Base-by-base conservation (phyloP, 73 alveolate species). In the Urostyla sp. region DNA sequence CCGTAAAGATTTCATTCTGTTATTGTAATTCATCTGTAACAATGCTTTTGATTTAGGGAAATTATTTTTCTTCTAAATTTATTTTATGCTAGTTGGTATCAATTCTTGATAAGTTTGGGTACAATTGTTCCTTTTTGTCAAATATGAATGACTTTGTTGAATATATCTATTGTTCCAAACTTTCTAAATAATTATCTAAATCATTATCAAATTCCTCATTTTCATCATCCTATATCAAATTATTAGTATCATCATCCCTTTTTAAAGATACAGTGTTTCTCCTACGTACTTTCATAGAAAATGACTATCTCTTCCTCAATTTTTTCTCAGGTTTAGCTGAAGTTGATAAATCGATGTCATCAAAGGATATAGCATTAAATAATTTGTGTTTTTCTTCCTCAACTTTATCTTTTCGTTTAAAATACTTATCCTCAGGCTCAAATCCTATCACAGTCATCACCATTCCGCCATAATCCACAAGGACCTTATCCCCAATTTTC, bases 381-480 rank as follows among this genome's bases (percentile, higher is more conserved):
- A 13, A 6, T 55, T 55, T 16, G 63, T 21, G 20, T 15, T 13
- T 16, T 21, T 55, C 30, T 55, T 13, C 72, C 30, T 24, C 23
- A n/a, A 11, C 8, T 50, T 13, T 18, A n/a, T 55, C 10, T 13
- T 60, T 23, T 36, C 77, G 28, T 31, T 36, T 60, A 27, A 60
- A 13, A 35, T 60, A 74, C 37, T 28, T 74, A 15, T 52, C 76
- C 51, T 74, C 86, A 55, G 28, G 26, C 48, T 74, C 86, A 55
- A 74, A 55, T n/a, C 86, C 86, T 15, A 54, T 34, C 13, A 74
- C 86, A 0, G 75, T 55, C 74, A 74, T 38, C 7, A 63, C 48
- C 3, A 74, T 46, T 21, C 37, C 45, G 16, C 86, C 86, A 30
- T 55, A 74, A 36, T 74, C 86, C 32, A 74, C 75, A 7, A 74